Conservation (phyloP, 1,139 yeast species). For the Sugiyamaella grinbergsii region DNA sequence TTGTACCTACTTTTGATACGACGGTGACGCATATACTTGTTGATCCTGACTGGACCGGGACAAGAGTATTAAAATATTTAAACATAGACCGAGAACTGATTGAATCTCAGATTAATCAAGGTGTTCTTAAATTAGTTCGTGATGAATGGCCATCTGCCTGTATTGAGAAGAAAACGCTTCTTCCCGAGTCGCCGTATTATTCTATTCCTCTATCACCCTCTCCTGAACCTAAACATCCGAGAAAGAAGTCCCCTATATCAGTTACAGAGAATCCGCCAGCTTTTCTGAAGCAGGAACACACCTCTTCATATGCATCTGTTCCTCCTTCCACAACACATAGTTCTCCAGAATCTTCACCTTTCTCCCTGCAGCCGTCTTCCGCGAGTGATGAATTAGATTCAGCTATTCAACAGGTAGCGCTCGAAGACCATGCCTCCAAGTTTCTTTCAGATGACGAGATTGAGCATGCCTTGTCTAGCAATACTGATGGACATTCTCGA, state of each 20-base stretch:
- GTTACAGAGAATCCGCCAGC: background rate
- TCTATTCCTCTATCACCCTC: constrained; percentile 2
- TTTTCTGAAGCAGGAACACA: background rate
- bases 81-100: background rate
- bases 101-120: background rate
- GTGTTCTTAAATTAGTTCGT: constrained; percentile 29
- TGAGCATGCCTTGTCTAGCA: constrained; percentile 11
- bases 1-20: constrained; percentile 30
- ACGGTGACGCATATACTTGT: constrained; percentile 42
- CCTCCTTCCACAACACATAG: background rate
- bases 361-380: background rate
- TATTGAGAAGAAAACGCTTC: constrained; percentile 36
- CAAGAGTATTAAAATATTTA: constrained; percentile 18
- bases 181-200: constrained; percentile 25
- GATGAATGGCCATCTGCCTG: constrained; percentile 47
- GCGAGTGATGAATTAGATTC: constrained; percentile 28
- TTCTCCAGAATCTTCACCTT: background rate
- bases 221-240: constrained; percentile 2
- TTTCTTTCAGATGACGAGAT: constrained; percentile 16
- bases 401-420: constrained; percentile 26
- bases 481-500: background rate
- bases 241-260: background rate
- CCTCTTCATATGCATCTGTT: background rate
- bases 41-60: constrained; percentile 28
- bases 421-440: constrained; percentile 12